phyloP scores from a whole-genome alignment of 441 rosid genomes.

The Isatis lusitanica region DNA sequence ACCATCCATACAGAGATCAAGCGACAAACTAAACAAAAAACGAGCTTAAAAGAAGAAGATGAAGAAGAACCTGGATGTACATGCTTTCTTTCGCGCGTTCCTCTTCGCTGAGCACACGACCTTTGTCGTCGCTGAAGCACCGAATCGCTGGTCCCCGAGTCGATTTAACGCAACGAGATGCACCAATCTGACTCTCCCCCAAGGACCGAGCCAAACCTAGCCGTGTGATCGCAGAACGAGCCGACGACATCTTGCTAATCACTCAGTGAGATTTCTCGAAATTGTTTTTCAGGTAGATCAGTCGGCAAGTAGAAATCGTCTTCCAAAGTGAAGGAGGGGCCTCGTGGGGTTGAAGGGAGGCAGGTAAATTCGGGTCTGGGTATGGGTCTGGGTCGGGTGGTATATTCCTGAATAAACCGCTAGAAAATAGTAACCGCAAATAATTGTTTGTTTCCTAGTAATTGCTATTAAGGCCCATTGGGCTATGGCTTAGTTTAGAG shows the following conservation, averaged over 20 bases:
- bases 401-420: background rate
- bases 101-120: constrained; percentile 78
- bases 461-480: background rate
- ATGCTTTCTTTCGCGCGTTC: constrained; percentile 79
- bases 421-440: background rate
- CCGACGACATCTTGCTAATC: constrained; percentile 39
- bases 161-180: constrained; percentile 45
- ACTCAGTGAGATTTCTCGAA: background rate
- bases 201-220: constrained; percentile 34
- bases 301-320: background rate
- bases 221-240: constrained; percentile 49
- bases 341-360: background rate
- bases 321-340: background rate
- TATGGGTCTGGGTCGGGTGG: background rate
- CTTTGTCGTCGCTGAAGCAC: constrained; percentile 58
- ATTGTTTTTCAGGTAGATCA: background rate
- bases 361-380: background rate
- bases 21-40: background rate
- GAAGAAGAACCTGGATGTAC: constrained; percentile 61
- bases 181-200: constrained; percentile 19
- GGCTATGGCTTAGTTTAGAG: background rate
- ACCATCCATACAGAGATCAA: background rate
- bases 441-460: background rate
- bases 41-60: background rate
- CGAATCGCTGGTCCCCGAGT: constrained; percentile 48